Percentiles rank a stretch among this genome's conserved stretches.
Conservation (phyloP, 192 early-diverging fungal species). For the Entomortierella beljakovae region DNA sequence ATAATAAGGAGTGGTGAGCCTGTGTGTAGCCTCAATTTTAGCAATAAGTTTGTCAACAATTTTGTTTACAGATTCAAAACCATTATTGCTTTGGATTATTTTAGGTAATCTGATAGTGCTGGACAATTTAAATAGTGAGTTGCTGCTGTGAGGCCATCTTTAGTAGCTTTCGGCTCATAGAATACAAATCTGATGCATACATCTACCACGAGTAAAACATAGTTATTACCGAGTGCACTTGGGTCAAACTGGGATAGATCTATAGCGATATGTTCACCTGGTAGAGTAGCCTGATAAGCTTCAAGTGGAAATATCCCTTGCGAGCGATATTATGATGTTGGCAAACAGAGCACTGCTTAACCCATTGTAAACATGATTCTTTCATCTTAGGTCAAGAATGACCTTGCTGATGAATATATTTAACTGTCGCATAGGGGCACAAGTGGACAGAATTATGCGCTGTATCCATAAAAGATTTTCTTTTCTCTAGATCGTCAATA, state of each 20-base stretch:
- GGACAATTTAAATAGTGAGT: no score
- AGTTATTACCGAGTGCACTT: neutral
- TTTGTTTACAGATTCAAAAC: no score
- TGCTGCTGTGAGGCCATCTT: neutral
- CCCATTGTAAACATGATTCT: neutral
- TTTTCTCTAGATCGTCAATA: conserved; percentile 23
- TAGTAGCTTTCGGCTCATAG: no score
- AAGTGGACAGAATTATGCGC: neutral
- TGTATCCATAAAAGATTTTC: conserved; percentile 14
- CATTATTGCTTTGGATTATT: no score
- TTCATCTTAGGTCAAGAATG: neutral
- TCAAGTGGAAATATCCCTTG: conserved; percentile 39
- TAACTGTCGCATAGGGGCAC: neutral
- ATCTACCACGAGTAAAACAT: no score
- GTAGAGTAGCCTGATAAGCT: conserved; percentile 13
- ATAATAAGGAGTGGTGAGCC: no score
- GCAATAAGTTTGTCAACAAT: no score
- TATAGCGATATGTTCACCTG: conserved; percentile 36
- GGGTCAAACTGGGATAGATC: conserved; percentile 13
- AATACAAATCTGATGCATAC: no score
- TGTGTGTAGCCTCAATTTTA: no score
- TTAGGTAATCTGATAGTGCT: no score
- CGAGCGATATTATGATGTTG: conserved; percentile 22
- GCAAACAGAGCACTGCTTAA: conserved; percentile 18
- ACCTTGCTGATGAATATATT: neutral